Evolutionary conservation across 768 basidiomycete genomes (phyloP).

Genomic region (Hemileccinum rubropunctum): DNA sequence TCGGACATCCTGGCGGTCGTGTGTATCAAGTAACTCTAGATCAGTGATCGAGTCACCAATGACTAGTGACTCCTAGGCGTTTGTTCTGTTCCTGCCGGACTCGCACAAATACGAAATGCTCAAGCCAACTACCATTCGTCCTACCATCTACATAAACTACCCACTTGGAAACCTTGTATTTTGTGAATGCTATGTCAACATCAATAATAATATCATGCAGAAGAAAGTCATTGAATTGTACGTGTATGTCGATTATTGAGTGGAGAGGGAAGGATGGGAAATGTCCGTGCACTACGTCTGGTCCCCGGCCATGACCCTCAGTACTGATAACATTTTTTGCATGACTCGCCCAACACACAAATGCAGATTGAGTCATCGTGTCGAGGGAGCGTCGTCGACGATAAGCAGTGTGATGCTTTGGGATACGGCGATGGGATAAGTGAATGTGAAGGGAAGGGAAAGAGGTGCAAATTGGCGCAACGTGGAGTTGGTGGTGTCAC

Average conservation of each 20-base stretch:
- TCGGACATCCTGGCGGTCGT: constrained; percentile 14
- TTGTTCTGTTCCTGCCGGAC: too few relatives aligned
- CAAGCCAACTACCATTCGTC: too few relatives aligned
- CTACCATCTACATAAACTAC: background rate
- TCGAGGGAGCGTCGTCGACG: constrained; percentile 2
- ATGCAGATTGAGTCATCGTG: background rate
- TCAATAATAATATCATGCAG: constrained; percentile 29
- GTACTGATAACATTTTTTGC: constrained; percentile 26
- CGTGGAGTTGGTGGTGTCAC: constrained; percentile 32
- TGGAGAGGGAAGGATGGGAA: constrained; percentile 28
- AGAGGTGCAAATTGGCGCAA: background rate
- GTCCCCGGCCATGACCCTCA: constrained; percentile 30
- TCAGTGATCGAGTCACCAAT: constrained; percentile 1
- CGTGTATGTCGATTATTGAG: constrained; percentile 25
- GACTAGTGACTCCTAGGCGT: too few relatives aligned
- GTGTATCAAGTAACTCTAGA: background rate
- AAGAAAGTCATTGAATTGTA: constrained; percentile 21
- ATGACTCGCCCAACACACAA: background rate
- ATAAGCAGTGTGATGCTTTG: background rate
- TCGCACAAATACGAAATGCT: too few relatives aligned
- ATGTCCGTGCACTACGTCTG: constrained; percentile 39
- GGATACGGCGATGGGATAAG: background rate
- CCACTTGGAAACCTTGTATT: background rate
- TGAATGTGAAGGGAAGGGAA: background rate
- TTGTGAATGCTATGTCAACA: constrained; percentile 17